These are phyloP conservation scores for Xylaria sp. DNA, from an alignment of 495 filamentous ascomycete species.

Conservation along the genomic window DNA sequence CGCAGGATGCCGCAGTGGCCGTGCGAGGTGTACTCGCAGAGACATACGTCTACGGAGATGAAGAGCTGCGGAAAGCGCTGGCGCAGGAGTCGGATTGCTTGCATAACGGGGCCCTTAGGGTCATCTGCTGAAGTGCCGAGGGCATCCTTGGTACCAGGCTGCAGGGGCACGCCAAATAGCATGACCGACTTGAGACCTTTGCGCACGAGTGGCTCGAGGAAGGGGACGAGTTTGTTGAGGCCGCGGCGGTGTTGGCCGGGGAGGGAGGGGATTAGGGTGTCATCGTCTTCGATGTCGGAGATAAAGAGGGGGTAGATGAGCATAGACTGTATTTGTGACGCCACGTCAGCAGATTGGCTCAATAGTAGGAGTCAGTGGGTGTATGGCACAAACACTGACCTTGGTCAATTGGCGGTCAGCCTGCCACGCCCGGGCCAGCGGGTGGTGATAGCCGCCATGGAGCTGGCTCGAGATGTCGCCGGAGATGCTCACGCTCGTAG, in stretches of 20 bases:
- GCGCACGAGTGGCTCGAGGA: slow-evolving; percentile 81
- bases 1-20: slow-evolving; percentile 95
- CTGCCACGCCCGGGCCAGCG: slow-evolving; percentile 90
- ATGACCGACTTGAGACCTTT: slow-evolving; percentile 93
- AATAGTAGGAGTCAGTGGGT: not conserved
- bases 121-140: slow-evolving; percentile 94
- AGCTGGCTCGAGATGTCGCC: slow-evolving; percentile 95
- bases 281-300: slow-evolving; percentile 91
- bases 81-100: slow-evolving; percentile 80
- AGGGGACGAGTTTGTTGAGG: slow-evolving; percentile 82
- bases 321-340: slow-evolving; percentile 72
- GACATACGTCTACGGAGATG: slow-evolving; percentile 89
- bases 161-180: slow-evolving; percentile 90
- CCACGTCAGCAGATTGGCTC: not conserved
- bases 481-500: slow-evolving; percentile 91
- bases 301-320: slow-evolving; percentile 97
- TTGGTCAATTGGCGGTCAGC: slow-evolving; percentile 97
- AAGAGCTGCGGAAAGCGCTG: slow-evolving; percentile 86
- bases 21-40: slow-evolving; percentile 99
- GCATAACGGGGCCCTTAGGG: slow-evolving; percentile 88
- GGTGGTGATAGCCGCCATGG: slow-evolving; percentile 93
- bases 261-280: slow-evolving; percentile 86
- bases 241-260: slow-evolving; percentile 88
- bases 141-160: slow-evolving; percentile 81
- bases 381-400: slow-evolving; percentile 53